A percentile compares a stretch with the other conserved stretches of the same genome.
These are phyloP conservation scores for Dothistroma septosporum DNA, from an alignment of 2,329 filamentous ascomycete species.

Conservation along the genomic window DNA sequence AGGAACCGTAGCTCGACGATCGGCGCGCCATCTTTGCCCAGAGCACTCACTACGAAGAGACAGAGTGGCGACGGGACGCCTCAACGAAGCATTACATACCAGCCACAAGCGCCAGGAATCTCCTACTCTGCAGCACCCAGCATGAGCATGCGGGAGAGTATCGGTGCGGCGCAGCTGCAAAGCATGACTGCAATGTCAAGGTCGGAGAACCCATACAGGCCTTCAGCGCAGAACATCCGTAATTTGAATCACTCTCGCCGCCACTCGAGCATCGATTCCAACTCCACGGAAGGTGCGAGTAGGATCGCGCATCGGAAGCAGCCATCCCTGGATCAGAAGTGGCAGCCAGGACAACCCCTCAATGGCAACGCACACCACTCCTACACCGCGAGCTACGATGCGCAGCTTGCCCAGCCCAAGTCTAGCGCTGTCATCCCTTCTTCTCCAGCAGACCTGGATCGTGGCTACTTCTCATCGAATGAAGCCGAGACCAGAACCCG, in stretches of 20 bases:
- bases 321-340: slow-evolving; percentile 56
- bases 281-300: slow-evolving; percentile 37
- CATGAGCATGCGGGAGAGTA: slow-evolving; percentile 33
- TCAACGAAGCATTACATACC: slow-evolving; percentile 13
- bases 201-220: slow-evolving; percentile 31
- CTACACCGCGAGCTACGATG: slow-evolving; percentile 25
- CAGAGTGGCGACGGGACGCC: slow-evolving; percentile 16
- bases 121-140: slow-evolving; percentile 29
- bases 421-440: slow-evolving; percentile 31
- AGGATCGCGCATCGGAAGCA: slow-evolving; percentile 50
- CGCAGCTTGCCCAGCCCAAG: slow-evolving; percentile 25
- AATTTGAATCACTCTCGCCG: slow-evolving; percentile 73
- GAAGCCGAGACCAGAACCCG: slow-evolving; percentile 59
- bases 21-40: slow-evolving; percentile 19
- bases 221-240: slow-evolving; percentile 36
- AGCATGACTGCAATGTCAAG: slow-evolving; percentile 33
- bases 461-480: slow-evolving; percentile 89
- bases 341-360: slow-evolving; percentile 37
- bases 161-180: slow-evolving; percentile 29
- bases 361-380: slow-evolving; percentile 21
- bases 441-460: slow-evolving; percentile 61
- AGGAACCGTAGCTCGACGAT: slow-evolving; percentile 47
- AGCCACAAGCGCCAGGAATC: slow-evolving; percentile 8
- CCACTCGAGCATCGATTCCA: slow-evolving; percentile 79
- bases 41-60: slow-evolving; percentile 21